Base-by-base conservation (phyloP, 257 asterid genomes). In the Echium plantagineum region DNA sequence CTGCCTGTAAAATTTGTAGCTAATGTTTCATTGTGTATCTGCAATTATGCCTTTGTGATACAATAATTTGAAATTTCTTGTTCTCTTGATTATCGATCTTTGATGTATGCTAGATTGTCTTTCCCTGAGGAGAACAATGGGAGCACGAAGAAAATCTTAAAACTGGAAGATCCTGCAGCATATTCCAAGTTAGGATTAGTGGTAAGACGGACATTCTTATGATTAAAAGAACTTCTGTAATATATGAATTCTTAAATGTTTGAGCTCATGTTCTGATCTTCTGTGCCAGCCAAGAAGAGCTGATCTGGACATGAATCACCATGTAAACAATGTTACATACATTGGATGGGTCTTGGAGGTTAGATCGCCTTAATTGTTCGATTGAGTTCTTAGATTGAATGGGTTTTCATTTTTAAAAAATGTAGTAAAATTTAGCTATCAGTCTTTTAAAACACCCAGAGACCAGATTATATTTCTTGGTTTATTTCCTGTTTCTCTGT, bases 331-430 rank as follows among this genome's bases (percentile, higher is more conserved):
- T 57, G 97, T 90, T 55, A 63, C 97, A 57, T 90, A 90, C 85
- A 87, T 90, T 52, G 97, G 96, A 66, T 90, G 97, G 97, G 87
- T 90, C 69, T 81, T 87, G 15, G 97, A 90, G 97, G 97, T 90
- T 68, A 20, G 89, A 78, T 30, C 24, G 68, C 62, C 59, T 52
- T 35, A 64, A 17, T 6, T 15, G 21, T 24, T 52, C 5, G 16
- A 42, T 42, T 42, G 46, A 35, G 7, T 35, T 35, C 46, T 35
- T 9, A 28, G 7, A 28, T 28, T 28, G 5, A 3, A 28, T 28
- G 47, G 0, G 47, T 10, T 10, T 35, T 10, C 6, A 12, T 42
- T 42, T 42, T 13, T 0, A 12, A 10, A 42, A 42, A 1, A 1
- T 13, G 49, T 42, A 42, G 49, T 42, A 42, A 35, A 42, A 42